A percentile compares a stretch with the other conserved stretches of the same genome.
Evolutionary conservation across 768 basidiomycete genomes (phyloP).

Genomic region (Boletus sp.): DNA sequence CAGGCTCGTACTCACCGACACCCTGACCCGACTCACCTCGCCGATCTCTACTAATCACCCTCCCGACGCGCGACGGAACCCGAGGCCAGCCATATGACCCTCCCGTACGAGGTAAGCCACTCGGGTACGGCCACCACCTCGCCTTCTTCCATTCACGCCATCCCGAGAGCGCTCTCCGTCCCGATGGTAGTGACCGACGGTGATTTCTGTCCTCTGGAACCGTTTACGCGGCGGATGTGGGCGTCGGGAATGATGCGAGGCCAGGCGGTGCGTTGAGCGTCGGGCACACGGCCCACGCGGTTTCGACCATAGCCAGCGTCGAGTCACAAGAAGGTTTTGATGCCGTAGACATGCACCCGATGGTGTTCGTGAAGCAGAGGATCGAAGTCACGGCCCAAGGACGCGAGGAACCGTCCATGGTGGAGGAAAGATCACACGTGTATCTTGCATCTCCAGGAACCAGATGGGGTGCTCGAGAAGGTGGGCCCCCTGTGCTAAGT

Average conservation of each 20-base stretch:
- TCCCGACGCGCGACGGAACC: constrained; percentile 71
- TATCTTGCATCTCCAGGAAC: constrained; percentile 43
- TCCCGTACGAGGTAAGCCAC: constrained; percentile 41
- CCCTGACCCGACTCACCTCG: constrained; percentile 54
- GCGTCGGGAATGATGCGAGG: constrained; percentile 61
- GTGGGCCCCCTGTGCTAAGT: constrained; percentile 29
- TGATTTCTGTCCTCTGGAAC: constrained; percentile 68
- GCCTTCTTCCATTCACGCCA: constrained; percentile 71
- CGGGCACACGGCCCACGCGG: constrained; percentile 51
- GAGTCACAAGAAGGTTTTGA: constrained; percentile 73
- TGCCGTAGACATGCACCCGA: constrained; percentile 46
- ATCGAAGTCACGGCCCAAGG: constrained; percentile 52
- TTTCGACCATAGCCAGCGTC: constrained; percentile 47
- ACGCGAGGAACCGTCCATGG: constrained; percentile 45
- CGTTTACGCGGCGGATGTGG: constrained; percentile 80
- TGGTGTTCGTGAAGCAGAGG: constrained; percentile 72
- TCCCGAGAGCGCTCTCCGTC: constrained; percentile 52
- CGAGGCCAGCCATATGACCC: constrained; percentile 38
- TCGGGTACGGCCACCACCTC: constrained; percentile 67
- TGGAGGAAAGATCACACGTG: constrained; percentile 69
- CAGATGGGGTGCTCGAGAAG: constrained; percentile 40
- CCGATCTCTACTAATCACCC: constrained; percentile 64
- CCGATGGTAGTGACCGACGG: constrained; percentile 76
- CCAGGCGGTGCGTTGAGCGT: constrained; percentile 43
- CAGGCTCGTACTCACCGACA: constrained; percentile 48